These are phyloP conservation scores for Parmelia sp. DNA, from an alignment of 495 filamentous ascomycete species.

Conservation along the genomic window DNA sequence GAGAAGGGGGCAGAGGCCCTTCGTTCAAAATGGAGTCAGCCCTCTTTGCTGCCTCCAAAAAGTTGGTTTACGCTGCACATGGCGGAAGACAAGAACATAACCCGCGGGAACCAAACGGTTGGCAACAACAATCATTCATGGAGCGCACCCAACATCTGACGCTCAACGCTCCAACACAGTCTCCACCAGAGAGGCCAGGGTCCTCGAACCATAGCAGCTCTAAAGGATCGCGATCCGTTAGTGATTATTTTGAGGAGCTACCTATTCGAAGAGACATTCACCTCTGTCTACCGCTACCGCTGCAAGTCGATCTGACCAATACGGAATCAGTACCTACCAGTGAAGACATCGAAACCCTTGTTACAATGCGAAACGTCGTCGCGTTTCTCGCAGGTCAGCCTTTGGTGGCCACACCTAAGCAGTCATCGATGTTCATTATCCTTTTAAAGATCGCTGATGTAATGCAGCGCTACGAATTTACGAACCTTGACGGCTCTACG, in stretches of 20 bases:
- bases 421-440: conserved; percentile 63
- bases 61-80: conserved; percentile 63
- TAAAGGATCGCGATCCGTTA: conserved; percentile 26
- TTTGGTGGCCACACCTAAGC: conserved; percentile 66
- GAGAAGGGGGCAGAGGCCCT: conserved; percentile 55
- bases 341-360: conserved; percentile 59
- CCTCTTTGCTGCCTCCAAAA: conserved; percentile 61
- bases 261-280: conserved; percentile 47
- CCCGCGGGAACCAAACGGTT: conserved; percentile 1
- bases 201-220: conserved; percentile 26
- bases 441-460: conserved; percentile 64
- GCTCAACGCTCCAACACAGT: conserved; percentile 30
- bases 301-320: conserved; percentile 44
- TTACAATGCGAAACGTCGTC: conserved; percentile 83
- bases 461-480: conserved; percentile 69
- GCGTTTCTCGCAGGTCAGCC: conserved; percentile 78
- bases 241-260: conserved; percentile 34
- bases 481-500: conserved; percentile 71
- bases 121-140: conserved; percentile 16
- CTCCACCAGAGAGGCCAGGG: conserved; percentile 26
- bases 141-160: conserved; percentile 26
- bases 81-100: conserved; percentile 32
- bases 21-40: conserved; percentile 75
- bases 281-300: conserved; percentile 61
- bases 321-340: conserved; percentile 36